Conservation (phyloP, 805 yeast species). For the Saccharomycopsis vini region DNA sequence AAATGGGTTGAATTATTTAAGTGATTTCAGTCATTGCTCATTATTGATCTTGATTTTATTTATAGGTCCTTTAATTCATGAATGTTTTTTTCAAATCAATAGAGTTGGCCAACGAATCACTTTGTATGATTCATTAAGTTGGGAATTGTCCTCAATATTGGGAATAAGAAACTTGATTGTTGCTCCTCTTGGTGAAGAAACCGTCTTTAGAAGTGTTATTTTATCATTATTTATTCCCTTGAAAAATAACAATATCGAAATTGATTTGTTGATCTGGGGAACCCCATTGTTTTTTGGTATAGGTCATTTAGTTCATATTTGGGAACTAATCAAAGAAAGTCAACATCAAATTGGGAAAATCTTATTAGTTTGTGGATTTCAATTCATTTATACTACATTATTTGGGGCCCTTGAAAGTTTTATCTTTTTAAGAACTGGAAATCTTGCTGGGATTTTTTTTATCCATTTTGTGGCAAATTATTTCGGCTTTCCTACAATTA, state of each 20-base stretch:
- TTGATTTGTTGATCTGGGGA: conserved; percentile 24
- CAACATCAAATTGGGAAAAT: conserved; percentile 26
- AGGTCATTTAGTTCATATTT: conserved; percentile 74
- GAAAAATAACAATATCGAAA: conserved; percentile 14
- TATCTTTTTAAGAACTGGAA: conserved; percentile 42
- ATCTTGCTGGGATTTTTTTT: conserved; percentile 46
- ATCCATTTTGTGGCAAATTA: conserved; percentile 64
- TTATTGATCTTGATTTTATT: conserved; percentile 34
- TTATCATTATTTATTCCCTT: conserved; percentile 27
- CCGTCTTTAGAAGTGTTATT: conserved; percentile 51
- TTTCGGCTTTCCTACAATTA: conserved; percentile 51
- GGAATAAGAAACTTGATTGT: conserved; percentile 50
- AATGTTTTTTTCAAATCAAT: conserved; percentile 23
- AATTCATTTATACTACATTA: conserved; percentile 53
- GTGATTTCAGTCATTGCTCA: conserved; percentile 21
- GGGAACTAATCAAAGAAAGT: conserved; percentile 32
- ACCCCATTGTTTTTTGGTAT: conserved; percentile 66
- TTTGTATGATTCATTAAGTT: conserved; percentile 3
- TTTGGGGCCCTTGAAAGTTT: conserved; percentile 64
- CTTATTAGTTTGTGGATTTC: conserved; percentile 35
- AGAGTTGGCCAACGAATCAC: conserved; percentile 1
- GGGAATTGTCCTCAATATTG: conserved; percentile 24
- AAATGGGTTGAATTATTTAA: conserved; percentile 14
- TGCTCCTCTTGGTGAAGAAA: conserved; percentile 76
- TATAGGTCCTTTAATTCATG: conserved; percentile 39